phyloP scores from a whole-genome alignment of 345 rosid species.

The Sonneratia alba region DNA sequence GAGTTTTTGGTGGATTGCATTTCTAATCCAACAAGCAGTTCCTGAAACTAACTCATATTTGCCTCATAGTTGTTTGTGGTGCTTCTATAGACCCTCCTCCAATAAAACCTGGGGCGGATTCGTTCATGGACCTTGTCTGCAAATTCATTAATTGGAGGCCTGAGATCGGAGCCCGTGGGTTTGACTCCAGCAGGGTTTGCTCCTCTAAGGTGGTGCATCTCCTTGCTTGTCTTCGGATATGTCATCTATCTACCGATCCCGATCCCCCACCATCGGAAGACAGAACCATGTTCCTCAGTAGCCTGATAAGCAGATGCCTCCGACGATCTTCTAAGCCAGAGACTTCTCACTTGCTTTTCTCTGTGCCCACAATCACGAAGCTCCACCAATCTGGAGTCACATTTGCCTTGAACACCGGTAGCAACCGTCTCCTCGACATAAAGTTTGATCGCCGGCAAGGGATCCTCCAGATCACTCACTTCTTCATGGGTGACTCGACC shows the following conservation, averaged over 20 bases:
- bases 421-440: not conserved
- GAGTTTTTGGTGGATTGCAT: too few species aligned
- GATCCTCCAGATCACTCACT: conserved; percentile 6
- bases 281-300: too few species aligned
- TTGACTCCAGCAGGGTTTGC: not conserved
- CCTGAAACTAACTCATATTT: not conserved
- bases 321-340: too few species aligned
- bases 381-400: not conserved
- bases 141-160: too few species aligned
- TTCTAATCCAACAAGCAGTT: not conserved
- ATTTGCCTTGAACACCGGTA: not conserved
- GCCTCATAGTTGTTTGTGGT: too few species aligned
- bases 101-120: not conserved
- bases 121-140: not conserved
- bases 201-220: not conserved
- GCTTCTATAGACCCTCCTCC: too few species aligned
- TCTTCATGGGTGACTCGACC: fast-evolving
- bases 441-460: conserved; percentile 6
- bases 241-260: too few species aligned
- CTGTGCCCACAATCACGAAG: not conserved
- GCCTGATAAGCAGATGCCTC: too few species aligned
- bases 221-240: not conserved
- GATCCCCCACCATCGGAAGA: too few species aligned
- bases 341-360: too few species aligned
- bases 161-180: not conserved